A percentile compares a stretch with the other conserved stretches of the same genome.
Evolutionary conservation across 441 rosid species (phyloP).

Genomic region (Melastoma candidum): DNA sequence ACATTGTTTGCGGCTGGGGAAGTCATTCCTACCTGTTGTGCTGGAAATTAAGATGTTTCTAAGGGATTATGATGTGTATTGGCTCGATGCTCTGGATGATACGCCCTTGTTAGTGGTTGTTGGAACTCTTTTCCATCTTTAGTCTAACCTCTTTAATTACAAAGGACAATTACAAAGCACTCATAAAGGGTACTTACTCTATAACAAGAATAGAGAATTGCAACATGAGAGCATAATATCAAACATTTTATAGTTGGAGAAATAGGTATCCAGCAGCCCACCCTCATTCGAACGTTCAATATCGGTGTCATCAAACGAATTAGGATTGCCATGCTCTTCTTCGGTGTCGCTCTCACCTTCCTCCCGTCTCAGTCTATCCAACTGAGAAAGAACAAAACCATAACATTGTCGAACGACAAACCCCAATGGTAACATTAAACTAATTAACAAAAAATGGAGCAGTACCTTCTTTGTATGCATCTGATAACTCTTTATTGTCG

Average conservation of each 20-base stretch:
- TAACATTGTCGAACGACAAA: neutral
- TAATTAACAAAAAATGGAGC: neutral
- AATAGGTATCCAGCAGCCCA: constrained; percentile 19
- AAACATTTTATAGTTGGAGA: neutral
- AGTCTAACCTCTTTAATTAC: no score
- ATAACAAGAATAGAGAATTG: no score
- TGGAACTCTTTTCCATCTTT: no score
- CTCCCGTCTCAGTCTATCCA: constrained; percentile 41
- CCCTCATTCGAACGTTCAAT: constrained; percentile 24
- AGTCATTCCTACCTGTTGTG: no score
- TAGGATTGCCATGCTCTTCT: constrained; percentile 33
- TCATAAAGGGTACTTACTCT: no score
- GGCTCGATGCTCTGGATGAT: no score
- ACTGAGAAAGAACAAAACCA: constrained; percentile 1
- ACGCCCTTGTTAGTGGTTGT: no score
- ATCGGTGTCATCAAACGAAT: constrained; percentile 28
- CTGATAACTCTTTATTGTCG: constrained; percentile 31
- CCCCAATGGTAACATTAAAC: neutral
- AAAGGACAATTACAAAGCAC: no score
- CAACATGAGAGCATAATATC: neutral
- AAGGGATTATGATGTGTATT: no score
- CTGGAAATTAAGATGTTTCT: no score
- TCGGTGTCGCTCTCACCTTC: constrained; percentile 47
- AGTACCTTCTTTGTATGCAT: constrained; percentile 48
- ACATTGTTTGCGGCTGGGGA: no score